phyloP scores from a whole-genome alignment of 192 early-diverging fungal species.

The Coemansia sp. region DNA sequence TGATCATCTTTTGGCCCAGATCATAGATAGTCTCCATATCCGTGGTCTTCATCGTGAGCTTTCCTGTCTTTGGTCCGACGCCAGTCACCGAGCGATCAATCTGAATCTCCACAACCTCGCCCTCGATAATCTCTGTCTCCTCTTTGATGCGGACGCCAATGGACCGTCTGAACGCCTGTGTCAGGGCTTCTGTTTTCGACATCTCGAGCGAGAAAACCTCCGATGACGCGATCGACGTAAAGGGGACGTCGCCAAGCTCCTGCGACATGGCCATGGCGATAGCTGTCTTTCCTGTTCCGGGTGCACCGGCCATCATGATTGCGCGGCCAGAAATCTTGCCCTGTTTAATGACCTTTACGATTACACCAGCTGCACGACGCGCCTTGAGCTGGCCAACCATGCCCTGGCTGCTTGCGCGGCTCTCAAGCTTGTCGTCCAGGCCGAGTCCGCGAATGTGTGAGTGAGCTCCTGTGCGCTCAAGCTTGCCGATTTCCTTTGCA shows the following conservation, averaged over 20 bases:
- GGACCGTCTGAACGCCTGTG: constrained; percentile 95
- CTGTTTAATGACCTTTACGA: constrained; percentile 95
- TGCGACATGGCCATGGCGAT: constrained; percentile 99
- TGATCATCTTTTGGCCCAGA: constrained; percentile 98
- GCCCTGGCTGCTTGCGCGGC: constrained; percentile 80
- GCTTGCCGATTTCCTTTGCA: constrained; percentile 42
- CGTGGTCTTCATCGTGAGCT: constrained; percentile 97
- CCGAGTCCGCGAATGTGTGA: constrained; percentile 98
- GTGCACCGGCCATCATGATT: constrained; percentile 97
- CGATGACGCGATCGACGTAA: constrained; percentile 95
- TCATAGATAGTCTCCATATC: constrained; percentile 99
- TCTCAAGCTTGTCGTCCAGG: constrained; percentile 90
- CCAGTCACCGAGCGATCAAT: constrained; percentile 91
- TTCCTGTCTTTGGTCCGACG: constrained; percentile 91
- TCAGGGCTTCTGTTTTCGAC: constrained; percentile 97
- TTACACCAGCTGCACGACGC: constrained; percentile 93
- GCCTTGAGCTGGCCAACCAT: constrained; percentile 98
- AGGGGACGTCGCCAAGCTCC: constrained; percentile 95
- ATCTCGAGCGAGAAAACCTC: constrained; percentile 99
- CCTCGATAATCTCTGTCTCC: constrained; percentile 97
- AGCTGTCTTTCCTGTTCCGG: constrained; percentile 98
- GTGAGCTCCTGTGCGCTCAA: constrained; percentile 73
- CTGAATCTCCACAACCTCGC: constrained; percentile 98
- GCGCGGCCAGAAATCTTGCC: constrained; percentile 97
- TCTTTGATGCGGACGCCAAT: constrained; percentile 99